Conservation (phyloP, 2,329 filamentous ascomycete genomes). For the Grosmannia huntii region DNA sequence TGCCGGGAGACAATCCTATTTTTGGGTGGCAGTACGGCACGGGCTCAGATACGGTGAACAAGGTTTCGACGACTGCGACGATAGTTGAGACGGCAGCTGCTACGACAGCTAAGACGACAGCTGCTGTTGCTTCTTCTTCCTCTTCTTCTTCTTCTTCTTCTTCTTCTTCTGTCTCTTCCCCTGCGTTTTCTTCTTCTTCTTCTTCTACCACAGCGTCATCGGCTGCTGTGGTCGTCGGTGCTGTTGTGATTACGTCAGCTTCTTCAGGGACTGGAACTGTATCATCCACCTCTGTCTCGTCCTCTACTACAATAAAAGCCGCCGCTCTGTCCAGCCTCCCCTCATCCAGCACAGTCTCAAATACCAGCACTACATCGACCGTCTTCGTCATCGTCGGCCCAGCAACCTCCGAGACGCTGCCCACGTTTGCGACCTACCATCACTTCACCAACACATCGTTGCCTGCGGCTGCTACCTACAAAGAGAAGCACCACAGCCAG, state of each 20-base stretch:
- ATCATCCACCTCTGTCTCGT: not conserved
- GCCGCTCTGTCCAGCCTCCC: too few relatives aligned
- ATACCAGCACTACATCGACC: too few relatives aligned
- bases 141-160: not conserved
- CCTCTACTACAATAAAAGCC: not conserved
- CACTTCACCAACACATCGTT: not conserved
- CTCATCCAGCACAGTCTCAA: too few relatives aligned
- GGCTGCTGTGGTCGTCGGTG: too few relatives aligned
- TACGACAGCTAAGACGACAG: not conserved
- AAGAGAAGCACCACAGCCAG: too few relatives aligned
- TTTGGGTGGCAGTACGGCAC: slow-evolving; percentile 35
- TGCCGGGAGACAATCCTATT: slow-evolving; percentile 45
- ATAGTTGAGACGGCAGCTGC: not conserved
- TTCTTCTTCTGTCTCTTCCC: not conserved
- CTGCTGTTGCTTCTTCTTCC: not conserved
- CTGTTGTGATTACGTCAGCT: too few relatives aligned
- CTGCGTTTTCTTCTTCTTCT: not conserved
- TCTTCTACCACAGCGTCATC: not conserved
- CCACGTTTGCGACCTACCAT: too few relatives aligned
- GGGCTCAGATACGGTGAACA: not conserved
- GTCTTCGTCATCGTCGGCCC: too few relatives aligned
- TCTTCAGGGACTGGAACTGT: too few relatives aligned
- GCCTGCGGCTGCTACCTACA: not conserved
- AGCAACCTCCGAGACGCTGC: too few relatives aligned
- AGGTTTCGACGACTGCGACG: not conserved